phyloP scores from a whole-genome alignment of 2,329 filamentous ascomycete species.

The Neofusicoccum laricinum region DNA sequence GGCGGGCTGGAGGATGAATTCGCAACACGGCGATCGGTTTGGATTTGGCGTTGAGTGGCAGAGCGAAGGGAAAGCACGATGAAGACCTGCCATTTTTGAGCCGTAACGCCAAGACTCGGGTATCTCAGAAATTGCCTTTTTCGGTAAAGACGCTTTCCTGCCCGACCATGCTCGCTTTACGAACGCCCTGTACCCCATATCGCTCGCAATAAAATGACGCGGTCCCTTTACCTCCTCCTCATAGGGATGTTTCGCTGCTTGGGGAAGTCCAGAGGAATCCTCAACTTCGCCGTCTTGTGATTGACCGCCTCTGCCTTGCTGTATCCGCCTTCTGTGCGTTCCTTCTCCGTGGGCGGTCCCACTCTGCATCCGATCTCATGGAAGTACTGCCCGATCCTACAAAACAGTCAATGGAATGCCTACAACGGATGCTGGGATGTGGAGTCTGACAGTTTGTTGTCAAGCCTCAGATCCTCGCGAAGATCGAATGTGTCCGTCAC shows the following conservation, averaged over 20 bases:
- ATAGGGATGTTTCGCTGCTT: conserved; percentile 49
- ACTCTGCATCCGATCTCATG: conserved; percentile 71
- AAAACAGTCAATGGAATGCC: conserved; percentile 18
- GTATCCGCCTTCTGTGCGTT: conserved; percentile 53
- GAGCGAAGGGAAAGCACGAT: background rate
- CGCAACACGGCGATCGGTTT: background rate
- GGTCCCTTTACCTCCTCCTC: conserved; percentile 20
- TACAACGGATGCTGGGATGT: background rate
- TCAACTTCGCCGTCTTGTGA: conserved; percentile 66
- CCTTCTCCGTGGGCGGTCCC: conserved; percentile 43
- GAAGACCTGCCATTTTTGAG: background rate
- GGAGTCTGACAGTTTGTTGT: conserved; percentile 58
- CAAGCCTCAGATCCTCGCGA: conserved; percentile 68
- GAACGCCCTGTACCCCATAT: background rate
- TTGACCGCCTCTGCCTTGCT: conserved; percentile 60
- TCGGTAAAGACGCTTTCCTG: background rate
- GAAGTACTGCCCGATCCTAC: conserved; percentile 65
- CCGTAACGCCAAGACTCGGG: background rate
- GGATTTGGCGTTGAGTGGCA: background rate
- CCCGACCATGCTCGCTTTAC: background rate
- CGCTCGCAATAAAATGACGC: background rate
- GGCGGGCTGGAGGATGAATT: background rate
- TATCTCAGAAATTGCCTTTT: conserved; percentile 6
- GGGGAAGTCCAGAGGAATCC: conserved; percentile 79
- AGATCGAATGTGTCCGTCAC: conserved; percentile 69